Evolutionary conservation across 495 filamentous ascomycete genomes (phyloP), one percentile per base, ranked within the genome.

Genomic region (Podospora fimiseda): DNA sequence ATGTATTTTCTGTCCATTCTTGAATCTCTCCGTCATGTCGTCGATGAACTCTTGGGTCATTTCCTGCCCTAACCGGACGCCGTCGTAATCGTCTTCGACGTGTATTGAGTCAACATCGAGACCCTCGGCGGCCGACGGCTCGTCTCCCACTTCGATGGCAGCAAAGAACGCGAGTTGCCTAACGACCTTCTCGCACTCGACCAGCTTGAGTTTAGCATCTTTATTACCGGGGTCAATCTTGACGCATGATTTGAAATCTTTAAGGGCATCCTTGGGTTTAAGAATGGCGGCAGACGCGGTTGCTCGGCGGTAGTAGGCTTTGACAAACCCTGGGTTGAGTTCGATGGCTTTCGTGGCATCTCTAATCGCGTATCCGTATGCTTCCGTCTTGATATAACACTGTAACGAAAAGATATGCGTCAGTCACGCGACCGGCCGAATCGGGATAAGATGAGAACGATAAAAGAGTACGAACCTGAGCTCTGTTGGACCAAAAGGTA

Each of bases 1-100:
- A 70, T 91, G 89, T 51, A 99, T 77, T 68, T 86, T 90, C 79
- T 97, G 96, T 54, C 93, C 92, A 53, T 84, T 82, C 80, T 95
- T 96, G 78, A 99, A 99, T 33, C 93, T 75, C 67, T 89, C 76
- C 48, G 92, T 88, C 94, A 96, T 97, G 70, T 97, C 91, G 55
- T 91, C 84, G 57, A 99, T 86, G 60, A 99, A 99, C 63, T 95
- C 90, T 60, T 88, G 80, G 7, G 93, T 95, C 89, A 99, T 99
- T 65, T 89, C 80, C 0, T 84, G 75, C 22, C 77, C 89, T 43
- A 99, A 72, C 40, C 72, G 74, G 38, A 83, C 85, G 52, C 93
- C 93, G 68, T 97, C 93, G 67, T 99, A 99, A 39, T 71, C 74
- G 36, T 79, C 68, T 36, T 97, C 92, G 5, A 99, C 82, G 20